A percentile compares a stretch with the other conserved stretches of the same genome.
phyloP scores from a whole-genome alignment of 2,329 filamentous ascomycete species.

The Pseudocercospora pini-densiflorae region DNA sequence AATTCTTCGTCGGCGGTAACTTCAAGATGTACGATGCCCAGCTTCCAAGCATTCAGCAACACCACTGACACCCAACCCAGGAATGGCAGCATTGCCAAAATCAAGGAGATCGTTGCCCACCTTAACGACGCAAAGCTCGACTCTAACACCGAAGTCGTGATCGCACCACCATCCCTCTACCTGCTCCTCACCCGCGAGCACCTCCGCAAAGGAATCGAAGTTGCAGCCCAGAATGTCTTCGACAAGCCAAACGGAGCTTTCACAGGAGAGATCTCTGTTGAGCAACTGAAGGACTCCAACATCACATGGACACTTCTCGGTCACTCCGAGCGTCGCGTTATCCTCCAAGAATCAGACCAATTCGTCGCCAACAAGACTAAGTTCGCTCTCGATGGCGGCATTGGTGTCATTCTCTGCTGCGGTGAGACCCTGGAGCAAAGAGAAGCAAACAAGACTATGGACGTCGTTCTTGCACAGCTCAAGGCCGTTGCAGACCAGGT shows the following conservation, averaged over 20 bases:
- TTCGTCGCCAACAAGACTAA: slow-evolving; percentile 94
- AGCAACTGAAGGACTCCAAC: slow-evolving; percentile 85
- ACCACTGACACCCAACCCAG: slow-evolving; percentile 53
- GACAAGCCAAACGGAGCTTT: slow-evolving; percentile 88
- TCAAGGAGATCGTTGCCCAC: slow-evolving; percentile 83
- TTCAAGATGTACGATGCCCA: slow-evolving; percentile 82
- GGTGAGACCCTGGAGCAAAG: slow-evolving; percentile 95
- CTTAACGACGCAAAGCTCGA: slow-evolving; percentile 86
- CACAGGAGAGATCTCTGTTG: slow-evolving; percentile 93
- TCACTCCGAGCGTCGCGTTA: slow-evolving; percentile 91
- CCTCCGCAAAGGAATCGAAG: slow-evolving; percentile 75
- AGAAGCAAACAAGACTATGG: slow-evolving; percentile 82
- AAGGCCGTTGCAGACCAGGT: slow-evolving; percentile 78
- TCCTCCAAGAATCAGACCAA: slow-evolving; percentile 82
- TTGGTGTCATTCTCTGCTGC: slow-evolving; percentile 95
- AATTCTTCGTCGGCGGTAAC: slow-evolving; percentile 63
- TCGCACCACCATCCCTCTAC: slow-evolving; percentile 89
- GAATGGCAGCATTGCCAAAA: slow-evolving; percentile 74
- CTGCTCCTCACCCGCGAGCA: slow-evolving; percentile 83
- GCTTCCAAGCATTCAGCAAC: neutral
- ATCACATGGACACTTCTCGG: slow-evolving; percentile 92
- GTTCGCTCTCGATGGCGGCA: slow-evolving; percentile 81
- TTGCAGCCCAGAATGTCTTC: slow-evolving; percentile 96
- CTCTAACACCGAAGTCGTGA: slow-evolving; percentile 84
- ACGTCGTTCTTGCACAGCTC: slow-evolving; percentile 84